Percentiles rank a stretch among this genome's conserved stretches.
Evolutionary conservation across 2,329 filamentous ascomycete genomes (phyloP).

Genomic region (Aspergillus fumigatiaffinis): DNA sequence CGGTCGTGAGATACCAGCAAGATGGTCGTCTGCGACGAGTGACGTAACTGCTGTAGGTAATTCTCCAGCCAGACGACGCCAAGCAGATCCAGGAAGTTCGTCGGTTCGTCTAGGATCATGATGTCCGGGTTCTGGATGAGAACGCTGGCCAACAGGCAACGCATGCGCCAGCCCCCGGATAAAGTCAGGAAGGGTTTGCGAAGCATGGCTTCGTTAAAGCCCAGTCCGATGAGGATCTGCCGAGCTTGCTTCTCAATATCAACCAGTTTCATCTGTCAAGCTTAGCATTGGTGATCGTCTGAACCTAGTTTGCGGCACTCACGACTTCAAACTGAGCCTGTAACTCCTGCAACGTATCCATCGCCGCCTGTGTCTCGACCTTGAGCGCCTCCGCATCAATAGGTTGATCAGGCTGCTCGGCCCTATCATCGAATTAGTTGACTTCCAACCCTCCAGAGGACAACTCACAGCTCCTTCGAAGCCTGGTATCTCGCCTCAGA

Average conservation of each 20-base stretch:
- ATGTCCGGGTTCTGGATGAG: conserved; percentile 72
- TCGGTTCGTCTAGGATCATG: conserved; percentile 79
- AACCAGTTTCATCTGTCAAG: conserved; percentile 49
- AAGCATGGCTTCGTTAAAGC: conserved; percentile 63
- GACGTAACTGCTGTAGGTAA: conserved; percentile 59
- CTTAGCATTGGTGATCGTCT: conserved; percentile 8
- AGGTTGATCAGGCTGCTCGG: conserved; percentile 52
- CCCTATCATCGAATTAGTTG: conserved; percentile 13
- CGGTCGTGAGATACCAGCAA: conserved; percentile 81
- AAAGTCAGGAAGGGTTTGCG: conserved; percentile 59
- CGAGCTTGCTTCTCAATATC: conserved; percentile 64
- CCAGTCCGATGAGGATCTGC: conserved; percentile 64
- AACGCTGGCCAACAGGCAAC: conserved; percentile 60
- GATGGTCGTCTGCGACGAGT: conserved; percentile 57
- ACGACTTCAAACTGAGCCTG: conserved; percentile 65
- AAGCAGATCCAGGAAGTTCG: conserved; percentile 78
- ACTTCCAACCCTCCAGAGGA: neutral
- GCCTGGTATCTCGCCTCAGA: conserved; percentile 65
- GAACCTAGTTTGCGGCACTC: conserved; percentile 3
- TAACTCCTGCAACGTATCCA: conserved; percentile 65
- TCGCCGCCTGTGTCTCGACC: conserved; percentile 64
- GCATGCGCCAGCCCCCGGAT: conserved; percentile 75
- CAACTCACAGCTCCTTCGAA: conserved; percentile 49
- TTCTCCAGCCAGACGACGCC: conserved; percentile 82
- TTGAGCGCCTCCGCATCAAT: conserved; percentile 57